These are phyloP conservation scores for Magnusiomyces magnusii DNA, from an alignment of 1,139 yeast species.

Conservation along the genomic window DNA sequence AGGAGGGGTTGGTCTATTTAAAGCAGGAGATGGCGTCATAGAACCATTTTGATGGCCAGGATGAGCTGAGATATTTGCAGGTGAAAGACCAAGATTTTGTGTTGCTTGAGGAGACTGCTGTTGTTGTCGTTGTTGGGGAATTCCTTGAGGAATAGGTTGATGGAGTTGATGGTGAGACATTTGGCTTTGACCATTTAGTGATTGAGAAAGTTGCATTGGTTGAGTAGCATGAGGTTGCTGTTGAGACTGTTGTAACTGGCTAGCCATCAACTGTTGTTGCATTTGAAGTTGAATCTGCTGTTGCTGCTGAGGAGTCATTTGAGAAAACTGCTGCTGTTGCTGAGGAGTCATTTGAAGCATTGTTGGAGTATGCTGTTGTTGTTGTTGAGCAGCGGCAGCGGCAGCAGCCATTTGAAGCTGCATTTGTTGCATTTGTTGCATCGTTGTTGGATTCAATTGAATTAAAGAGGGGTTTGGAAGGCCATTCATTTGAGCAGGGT, in stretches of 20 bases:
- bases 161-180: neutral
- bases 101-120: neutral
- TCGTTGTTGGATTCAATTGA: neutral
- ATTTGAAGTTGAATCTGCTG: conserved; percentile 1
- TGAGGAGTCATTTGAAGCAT: conserved; percentile 4
- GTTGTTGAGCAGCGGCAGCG: neutral
- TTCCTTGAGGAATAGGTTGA: neutral
- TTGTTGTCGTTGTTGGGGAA: neutral
- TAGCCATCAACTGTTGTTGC: neutral
- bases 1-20: neutral
- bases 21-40: neutral
- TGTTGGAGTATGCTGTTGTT: conserved; percentile 4
- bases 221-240: neutral
- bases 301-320: conserved; percentile 3
- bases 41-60: neutral
- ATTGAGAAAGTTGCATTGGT: conserved; percentile 1
- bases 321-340: conserved; percentile 5
- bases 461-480: neutral
- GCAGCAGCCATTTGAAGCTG: neutral
- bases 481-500: neutral
- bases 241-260: conserved; percentile 4
- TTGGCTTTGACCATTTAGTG: neutral
- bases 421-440: conserved; percentile 2
- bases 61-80: neutral
- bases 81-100: neutral